phyloP scores from a whole-genome alignment of 2,329 filamentous ascomycete genomes.

The Orbilia javanica region DNA sequence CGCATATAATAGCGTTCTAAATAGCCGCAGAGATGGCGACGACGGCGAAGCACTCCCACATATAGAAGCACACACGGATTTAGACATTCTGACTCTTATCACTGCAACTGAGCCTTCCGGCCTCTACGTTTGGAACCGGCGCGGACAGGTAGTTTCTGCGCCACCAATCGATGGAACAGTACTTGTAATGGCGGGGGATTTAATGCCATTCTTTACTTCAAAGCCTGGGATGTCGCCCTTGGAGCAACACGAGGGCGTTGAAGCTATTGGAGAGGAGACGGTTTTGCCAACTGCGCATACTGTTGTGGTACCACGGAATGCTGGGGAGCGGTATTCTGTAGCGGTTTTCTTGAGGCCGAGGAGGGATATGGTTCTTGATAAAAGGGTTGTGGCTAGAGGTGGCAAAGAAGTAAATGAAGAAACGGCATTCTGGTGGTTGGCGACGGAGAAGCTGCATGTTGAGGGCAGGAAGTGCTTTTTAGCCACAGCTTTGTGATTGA shows the following conservation, averaged over 20 bases:
- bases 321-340: slow-evolving; percentile 38
- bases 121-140: slow-evolving; percentile 43
- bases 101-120: slow-evolving; percentile 38
- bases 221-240: slow-evolving; percentile 21
- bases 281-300: slow-evolving; percentile 49
- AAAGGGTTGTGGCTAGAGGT: background rate
- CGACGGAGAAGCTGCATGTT: slow-evolving; percentile 35
- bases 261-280: slow-evolving; percentile 21
- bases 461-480: slow-evolving; percentile 47
- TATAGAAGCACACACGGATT: slow-evolving; percentile 45
- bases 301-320: slow-evolving; percentile 28
- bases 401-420: slow-evolving; percentile 27
- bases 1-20: background rate
- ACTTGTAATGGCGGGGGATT: slow-evolving; percentile 37
- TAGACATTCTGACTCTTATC: slow-evolving; percentile 40
- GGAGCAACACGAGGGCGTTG: slow-evolving; percentile 4
- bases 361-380: slow-evolving; percentile 27
- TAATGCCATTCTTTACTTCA: slow-evolving; percentile 39
- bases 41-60: slow-evolving; percentile 8
- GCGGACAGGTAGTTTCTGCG: slow-evolving; percentile 21
- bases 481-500: background rate
- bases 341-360: slow-evolving; percentile 43
- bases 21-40: background rate
- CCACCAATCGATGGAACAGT: slow-evolving; percentile 26
- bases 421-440: slow-evolving; percentile 43